phyloP scores from a whole-genome alignment of 176 grass and related monocot species.

The Oryza meyeriana region DNA sequence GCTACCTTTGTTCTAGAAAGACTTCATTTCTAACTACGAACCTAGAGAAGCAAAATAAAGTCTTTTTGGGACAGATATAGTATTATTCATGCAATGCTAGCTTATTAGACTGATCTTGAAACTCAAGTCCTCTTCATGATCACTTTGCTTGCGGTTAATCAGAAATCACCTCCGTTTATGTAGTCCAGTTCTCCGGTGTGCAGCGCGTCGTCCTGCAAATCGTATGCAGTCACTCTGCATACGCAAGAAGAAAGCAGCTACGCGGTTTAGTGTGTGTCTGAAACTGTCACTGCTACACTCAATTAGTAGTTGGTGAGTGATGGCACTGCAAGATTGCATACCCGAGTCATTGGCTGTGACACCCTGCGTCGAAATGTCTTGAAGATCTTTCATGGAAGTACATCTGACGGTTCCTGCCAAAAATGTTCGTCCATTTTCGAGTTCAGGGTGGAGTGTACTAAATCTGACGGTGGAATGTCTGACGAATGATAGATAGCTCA shows the following conservation, averaged over 20 bases:
- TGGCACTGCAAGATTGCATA: not conserved
- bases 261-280: not conserved
- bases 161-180: slow-evolving; percentile 78
- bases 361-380: slow-evolving; percentile 62
- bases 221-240: slow-evolving; percentile 61
- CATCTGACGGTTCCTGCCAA: slow-evolving; percentile 69
- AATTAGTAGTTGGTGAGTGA: not conserved
- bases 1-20: too few relatives aligned
- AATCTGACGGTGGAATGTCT: not conserved
- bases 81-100: too few relatives aligned
- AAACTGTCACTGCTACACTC: not conserved
- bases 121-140: not conserved
- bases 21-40: too few relatives aligned
- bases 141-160: not conserved
- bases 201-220: slow-evolving; percentile 55
- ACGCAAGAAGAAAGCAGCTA: not conserved
- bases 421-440: not conserved
- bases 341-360: slow-evolving; percentile 70
- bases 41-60: too few relatives aligned
- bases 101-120: not conserved
- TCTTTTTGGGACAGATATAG: too few relatives aligned
- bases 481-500: not conserved
- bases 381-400: slow-evolving; percentile 83
- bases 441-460: not conserved
- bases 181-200: slow-evolving; percentile 80